Conservation (phyloP, 306 rosid species). For the Vigna nakashimae region DNA sequence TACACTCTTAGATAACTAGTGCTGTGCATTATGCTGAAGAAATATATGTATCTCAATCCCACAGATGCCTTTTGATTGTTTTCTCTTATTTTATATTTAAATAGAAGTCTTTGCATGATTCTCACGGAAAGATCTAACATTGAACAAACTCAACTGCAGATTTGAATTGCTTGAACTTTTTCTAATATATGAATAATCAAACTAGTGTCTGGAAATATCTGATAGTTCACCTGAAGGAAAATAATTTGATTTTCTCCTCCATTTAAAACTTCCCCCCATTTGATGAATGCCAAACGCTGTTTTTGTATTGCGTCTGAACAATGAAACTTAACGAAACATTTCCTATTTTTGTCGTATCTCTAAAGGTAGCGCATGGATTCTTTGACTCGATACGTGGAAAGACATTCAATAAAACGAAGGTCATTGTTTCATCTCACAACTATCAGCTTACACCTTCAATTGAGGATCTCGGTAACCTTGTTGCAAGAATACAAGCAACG, state of each 20-base stretch:
- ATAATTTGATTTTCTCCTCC: neutral
- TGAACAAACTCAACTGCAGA: conserved; percentile 1
- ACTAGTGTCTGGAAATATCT: conserved; percentile 32
- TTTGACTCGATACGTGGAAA: conserved; percentile 66
- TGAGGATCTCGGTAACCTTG: conserved; percentile 93
- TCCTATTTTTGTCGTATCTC: conserved; percentile 44
- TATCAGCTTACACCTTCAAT: conserved; percentile 79
- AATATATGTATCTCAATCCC: conserved; percentile 16
- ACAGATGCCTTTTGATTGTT: neutral
- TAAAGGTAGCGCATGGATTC: conserved; percentile 85
- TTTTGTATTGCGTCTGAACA: conserved; percentile 30
- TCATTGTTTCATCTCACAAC: conserved; percentile 95
- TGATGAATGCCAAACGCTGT: conserved; percentile 22
- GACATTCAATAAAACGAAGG: conserved; percentile 65
- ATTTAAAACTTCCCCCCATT: neutral
- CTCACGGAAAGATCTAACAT: neutral
- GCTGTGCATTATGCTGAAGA: conserved; percentile 19
- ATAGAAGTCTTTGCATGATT: neutral
- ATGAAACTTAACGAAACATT: conserved; percentile 38
- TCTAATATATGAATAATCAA: conserved; percentile 24
- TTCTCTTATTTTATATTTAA: neutral
- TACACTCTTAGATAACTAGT: neutral
- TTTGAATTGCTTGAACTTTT: conserved; percentile 32
- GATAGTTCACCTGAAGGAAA: conserved; percentile 14
- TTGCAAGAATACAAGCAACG: conserved; percentile 82